These are phyloP conservation scores for Alternaria panax DNA, from an alignment of 2,329 filamentous ascomycete species.

Conservation along the genomic window DNA sequence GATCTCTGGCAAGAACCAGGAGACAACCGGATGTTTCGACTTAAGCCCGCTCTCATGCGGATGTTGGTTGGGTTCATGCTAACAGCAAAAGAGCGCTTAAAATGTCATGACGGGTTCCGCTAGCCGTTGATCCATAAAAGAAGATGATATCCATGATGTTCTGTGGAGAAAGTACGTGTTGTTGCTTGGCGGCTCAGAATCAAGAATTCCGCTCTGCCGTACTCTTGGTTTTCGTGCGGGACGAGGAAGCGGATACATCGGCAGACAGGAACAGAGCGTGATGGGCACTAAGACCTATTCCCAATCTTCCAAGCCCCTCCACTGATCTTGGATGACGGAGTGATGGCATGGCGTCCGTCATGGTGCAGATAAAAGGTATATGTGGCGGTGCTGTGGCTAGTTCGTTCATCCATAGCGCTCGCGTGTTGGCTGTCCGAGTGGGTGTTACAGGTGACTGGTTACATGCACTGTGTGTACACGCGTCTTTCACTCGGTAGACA, in stretches of 20 bases:
- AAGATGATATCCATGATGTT: background rate
- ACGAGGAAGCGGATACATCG: slow-evolving; percentile 5
- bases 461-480: slow-evolving; percentile 1
- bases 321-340: slow-evolving; percentile 4
- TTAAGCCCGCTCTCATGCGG: background rate
- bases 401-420: background rate
- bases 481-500: background rate
- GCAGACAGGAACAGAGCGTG: background rate
- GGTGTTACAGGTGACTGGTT: background rate
- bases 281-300: slow-evolving; percentile 2
- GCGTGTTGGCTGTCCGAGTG: background rate
- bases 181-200: slow-evolving; percentile 3
- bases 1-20: background rate
- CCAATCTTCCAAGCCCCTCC: slow-evolving; percentile 1
- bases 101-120: background rate
- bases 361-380: background rate
- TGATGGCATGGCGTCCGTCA: slow-evolving; percentile 5
- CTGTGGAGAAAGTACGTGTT: background rate
- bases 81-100: background rate
- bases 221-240: slow-evolving; percentile 9
- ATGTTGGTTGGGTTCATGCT: background rate
- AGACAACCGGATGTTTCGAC: background rate
- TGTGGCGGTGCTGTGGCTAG: slow-evolving; percentile 10
- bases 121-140: background rate
- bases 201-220: slow-evolving; percentile 4